Conservation (phyloP, 768 basidiomycete species). For the Suillus luteus region DNA sequence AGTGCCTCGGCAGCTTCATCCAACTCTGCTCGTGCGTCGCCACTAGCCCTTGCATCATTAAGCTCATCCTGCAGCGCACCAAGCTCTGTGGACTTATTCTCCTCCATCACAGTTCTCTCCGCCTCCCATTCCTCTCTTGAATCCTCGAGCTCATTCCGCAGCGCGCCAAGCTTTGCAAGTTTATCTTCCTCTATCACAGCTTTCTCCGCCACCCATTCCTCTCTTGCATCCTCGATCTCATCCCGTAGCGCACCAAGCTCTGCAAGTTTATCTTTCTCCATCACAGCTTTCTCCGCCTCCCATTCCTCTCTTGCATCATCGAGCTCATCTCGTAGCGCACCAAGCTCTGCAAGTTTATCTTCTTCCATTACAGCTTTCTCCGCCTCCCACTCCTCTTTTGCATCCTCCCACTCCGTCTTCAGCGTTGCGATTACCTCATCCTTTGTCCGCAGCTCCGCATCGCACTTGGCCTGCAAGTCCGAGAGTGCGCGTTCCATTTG, state of each 20-base stretch:
- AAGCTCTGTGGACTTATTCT: slow-evolving; percentile 50
- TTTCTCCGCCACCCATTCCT: slow-evolving; percentile 53
- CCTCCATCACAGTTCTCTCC: slow-evolving; percentile 40
- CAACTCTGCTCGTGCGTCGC: slow-evolving; percentile 48
- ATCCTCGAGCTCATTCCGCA: slow-evolving; percentile 53
- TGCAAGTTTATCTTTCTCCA: slow-evolving; percentile 53
- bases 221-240: slow-evolving; percentile 49
- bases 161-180: slow-evolving; percentile 45
- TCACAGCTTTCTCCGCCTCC: slow-evolving; percentile 48
- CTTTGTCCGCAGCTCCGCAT: slow-evolving; percentile 43
- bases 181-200: slow-evolving; percentile 50
- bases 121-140: slow-evolving; percentile 37
- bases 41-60: slow-evolving; percentile 43
- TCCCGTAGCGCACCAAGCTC: slow-evolving; percentile 47
- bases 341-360: slow-evolving; percentile 49
- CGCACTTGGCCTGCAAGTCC: slow-evolving; percentile 36
- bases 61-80: slow-evolving; percentile 48
- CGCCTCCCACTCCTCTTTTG: slow-evolving; percentile 50
- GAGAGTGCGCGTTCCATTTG: slow-evolving; percentile 42
- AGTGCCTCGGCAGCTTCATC: slow-evolving; percentile 51
- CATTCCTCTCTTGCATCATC: slow-evolving; percentile 48
- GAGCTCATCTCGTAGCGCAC: slow-evolving; percentile 49
- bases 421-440: slow-evolving; percentile 41
- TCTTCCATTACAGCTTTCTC: slow-evolving; percentile 52
- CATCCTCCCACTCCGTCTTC: slow-evolving; percentile 42